These are phyloP conservation scores for Lojkania enalia DNA, from an alignment of 2,329 filamentous ascomycete species.

Conservation along the genomic window DNA sequence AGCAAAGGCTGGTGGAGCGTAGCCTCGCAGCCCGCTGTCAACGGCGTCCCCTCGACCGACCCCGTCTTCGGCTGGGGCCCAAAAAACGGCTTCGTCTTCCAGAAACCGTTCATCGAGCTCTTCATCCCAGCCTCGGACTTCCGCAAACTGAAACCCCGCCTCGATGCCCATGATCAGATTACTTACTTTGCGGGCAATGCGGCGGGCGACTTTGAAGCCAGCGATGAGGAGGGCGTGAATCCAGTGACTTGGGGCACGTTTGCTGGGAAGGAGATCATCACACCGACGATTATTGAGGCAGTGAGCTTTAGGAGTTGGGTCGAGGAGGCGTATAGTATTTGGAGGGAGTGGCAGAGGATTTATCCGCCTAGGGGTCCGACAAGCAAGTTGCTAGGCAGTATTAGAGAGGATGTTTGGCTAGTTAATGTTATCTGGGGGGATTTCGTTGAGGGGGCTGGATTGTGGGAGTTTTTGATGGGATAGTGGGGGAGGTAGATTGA, in stretches of 20 bases:
- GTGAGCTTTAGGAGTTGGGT: constrained; percentile 92
- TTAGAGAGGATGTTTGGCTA: constrained; percentile 76
- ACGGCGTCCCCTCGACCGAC: constrained; percentile 77
- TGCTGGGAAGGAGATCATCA: constrained; percentile 92
- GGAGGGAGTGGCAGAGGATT: constrained; percentile 88
- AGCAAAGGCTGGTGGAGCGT: constrained; percentile 92
- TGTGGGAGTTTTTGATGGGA: constrained; percentile 68
- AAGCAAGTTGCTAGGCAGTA: constrained; percentile 68
- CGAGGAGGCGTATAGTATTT: constrained; percentile 95
- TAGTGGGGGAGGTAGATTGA: not conserved
- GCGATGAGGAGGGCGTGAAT: constrained; percentile 70
- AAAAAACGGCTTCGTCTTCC: constrained; percentile 89
- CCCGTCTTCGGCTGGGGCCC: constrained; percentile 92
- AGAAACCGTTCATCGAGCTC: constrained; percentile 97
- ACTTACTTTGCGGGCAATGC: constrained; percentile 88
- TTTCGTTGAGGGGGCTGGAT: constrained; percentile 68
- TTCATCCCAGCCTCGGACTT: constrained; percentile 81
- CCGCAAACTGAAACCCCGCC: constrained; percentile 64
- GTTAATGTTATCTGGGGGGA: constrained; percentile 89
- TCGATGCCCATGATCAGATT: constrained; percentile 69
- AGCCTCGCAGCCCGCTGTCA: constrained; percentile 91
- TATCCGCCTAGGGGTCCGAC: constrained; percentile 76
- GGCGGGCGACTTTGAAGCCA: constrained; percentile 75
- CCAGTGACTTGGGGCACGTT: constrained; percentile 98
- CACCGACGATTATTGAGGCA: constrained; percentile 94